Base-by-base conservation (phyloP, 2,329 filamentous ascomycete species). In the Reticulascus tulasneorum region DNA sequence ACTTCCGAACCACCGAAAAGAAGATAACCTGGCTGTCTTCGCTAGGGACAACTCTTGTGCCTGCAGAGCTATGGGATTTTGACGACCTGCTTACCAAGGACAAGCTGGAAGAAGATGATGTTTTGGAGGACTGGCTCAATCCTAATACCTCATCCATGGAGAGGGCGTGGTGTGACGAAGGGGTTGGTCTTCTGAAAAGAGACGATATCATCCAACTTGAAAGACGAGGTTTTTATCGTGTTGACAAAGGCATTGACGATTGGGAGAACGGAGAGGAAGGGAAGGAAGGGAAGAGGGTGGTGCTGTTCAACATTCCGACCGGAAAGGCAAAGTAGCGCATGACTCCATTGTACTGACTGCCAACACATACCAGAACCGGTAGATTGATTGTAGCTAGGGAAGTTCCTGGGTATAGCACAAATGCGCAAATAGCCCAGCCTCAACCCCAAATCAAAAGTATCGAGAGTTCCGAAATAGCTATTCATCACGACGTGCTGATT, bases 61-160 rank as follows among this genome's bases (percentile, higher is more conserved):
- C 82, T 7, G 82, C 93, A 16, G 86, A 95, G 62, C 75, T 95
- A 9, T 91, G 90, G 64, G 89, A 96, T 50, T 97, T 96, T 59
- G 91, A 95, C 64, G 91, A 94, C 66, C 75, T 97, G 31, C 84
- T 97, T 56, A 94, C 84, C 42, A 97, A 96, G 73, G 91, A 97
- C 59, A 90, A 93, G 57, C 74, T 97, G 19, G 86, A 89, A 59
- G 85, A 93, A 59, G 84, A 93, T 3, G 91, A 96, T 53, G 75
- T 83, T 31, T 70, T 94, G 12, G 88, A 94, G 62, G 82, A 94
- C 48, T 93, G 82, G 59, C 62, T 97, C 42, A 94, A 82, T 58
- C 75, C 79, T 17, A 69, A 80, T 36, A 94, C 88, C 0, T 82
- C 86, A 54, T 81, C 77, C 38, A 80, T 82, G 62, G 83, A 83